Base-by-base conservation (phyloP, 768 basidiomycete species). In the Coprinellus micaceus region DNA sequence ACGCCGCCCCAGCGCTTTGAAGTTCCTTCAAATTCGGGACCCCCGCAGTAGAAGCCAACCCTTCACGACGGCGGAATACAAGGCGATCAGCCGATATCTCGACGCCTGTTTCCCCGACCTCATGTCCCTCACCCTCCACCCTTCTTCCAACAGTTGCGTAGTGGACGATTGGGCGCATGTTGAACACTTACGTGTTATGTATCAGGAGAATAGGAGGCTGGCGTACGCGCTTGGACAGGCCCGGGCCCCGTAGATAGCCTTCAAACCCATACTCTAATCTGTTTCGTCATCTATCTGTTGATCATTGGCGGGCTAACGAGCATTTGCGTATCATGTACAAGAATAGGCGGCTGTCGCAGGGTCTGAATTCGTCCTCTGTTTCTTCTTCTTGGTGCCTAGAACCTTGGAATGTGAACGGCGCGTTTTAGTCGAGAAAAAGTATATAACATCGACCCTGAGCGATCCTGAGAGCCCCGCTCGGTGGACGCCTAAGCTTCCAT, bases 41-140 rank as follows among this genome's bases (percentile, higher is more conserved):
- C 5, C 4, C 12, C 54, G 54, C 15, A 10, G 12, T 6, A 6
- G 17, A 22, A 37, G 12, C 12, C 17, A 47, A 7, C n/a, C 29
- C 9, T 48, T 55, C 29, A 33, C 28, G n/a, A 24, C 40, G 21
- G 19, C 12, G 45, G 54, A 55, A 30, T 37, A 55, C 33, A 24
- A 33, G n/a, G n/a, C 44, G 22, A 19, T 55, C 13, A 45, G 44
- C 17, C n/a, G 26, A 6, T 55, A 24, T 17, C 6, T 55, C n/a
- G 54, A 55, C 25, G 19, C 4, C 24, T 33, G 44, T 13, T 55
- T 55, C 45, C 54, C 54, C n/a, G 33, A 48, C 11, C 29, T 55
- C 10, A 21, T 15, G 4, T 12, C 44, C 3, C 9, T 55, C 28
- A 17, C 9, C 22, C 21, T 37, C 4, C 12, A n/a, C 22, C 19